A percentile compares a stretch with the other conserved stretches of the same genome.
Evolutionary conservation across 306 rosid species (phyloP).

Genomic region (Prinsepia uniflora): DNA sequence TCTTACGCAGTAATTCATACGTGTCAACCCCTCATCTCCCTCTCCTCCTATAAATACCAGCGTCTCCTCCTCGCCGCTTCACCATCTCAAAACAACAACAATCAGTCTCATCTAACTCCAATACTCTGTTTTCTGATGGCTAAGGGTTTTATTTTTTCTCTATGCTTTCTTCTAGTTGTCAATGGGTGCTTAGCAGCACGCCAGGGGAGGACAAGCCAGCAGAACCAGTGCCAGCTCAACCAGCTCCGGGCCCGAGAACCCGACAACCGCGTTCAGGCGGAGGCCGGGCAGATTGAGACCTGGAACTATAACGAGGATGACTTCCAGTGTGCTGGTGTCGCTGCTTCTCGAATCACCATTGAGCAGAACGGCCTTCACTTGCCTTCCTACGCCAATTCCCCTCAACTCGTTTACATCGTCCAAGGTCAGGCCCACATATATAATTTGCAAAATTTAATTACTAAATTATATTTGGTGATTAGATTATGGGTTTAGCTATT

Average conservation of each 20-base stretch:
- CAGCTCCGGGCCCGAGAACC: conserved; percentile 41
- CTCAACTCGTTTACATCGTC: conserved; percentile 33
- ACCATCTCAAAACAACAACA: neutral
- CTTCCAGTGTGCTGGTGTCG: conserved; percentile 42
- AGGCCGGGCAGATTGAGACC: conserved; percentile 39
- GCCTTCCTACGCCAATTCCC: conserved; percentile 44
- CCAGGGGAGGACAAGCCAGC: neutral
- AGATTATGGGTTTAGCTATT: no score
- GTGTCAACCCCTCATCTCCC: conserved; percentile 3
- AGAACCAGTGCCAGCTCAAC: conserved; percentile 31
- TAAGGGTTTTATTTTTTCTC: conserved; percentile 33
- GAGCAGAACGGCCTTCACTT: conserved; percentile 45
- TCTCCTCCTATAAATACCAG: conserved; percentile 19
- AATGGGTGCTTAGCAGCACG: conserved; percentile 34
- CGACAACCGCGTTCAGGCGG: conserved; percentile 32
- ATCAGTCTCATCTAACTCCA: neutral
- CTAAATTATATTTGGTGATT: neutral
- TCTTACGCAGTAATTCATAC: neutral
- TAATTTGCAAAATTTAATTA: neutral
- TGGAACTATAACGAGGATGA: conserved; percentile 43
- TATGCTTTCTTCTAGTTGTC: conserved; percentile 38
- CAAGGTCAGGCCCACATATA: conserved; percentile 19
- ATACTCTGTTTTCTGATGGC: conserved; percentile 26
- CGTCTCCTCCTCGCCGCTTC: conserved; percentile 19
- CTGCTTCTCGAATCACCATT: conserved; percentile 27